These are phyloP conservation scores for Lagerstroemia speciosa DNA, from an alignment of 345 rosid species.

Conservation along the genomic window DNA sequence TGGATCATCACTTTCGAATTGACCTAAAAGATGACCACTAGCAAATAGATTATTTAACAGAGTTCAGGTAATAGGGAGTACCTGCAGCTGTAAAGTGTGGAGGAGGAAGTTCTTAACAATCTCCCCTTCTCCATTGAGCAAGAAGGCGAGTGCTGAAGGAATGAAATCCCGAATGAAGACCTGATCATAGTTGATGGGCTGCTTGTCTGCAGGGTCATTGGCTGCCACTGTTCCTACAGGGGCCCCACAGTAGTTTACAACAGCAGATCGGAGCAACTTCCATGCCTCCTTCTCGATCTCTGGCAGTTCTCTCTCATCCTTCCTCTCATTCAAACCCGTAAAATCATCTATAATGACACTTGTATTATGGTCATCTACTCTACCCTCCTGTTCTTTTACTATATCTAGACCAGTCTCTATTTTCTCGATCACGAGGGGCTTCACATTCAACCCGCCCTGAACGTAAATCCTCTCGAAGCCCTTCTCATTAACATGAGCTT, in stretches of 20 bases:
- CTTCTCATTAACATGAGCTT: constrained; percentile 51
- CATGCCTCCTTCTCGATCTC: constrained; percentile 75
- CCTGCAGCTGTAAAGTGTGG: constrained; percentile 91
- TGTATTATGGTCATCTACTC: constrained; percentile 23
- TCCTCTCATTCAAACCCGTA: constrained; percentile 31
- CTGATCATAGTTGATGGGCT: constrained; percentile 81
- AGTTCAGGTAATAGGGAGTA: constrained; percentile 18
- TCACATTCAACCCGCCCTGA: constrained; percentile 55
- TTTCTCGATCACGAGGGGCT: constrained; percentile 49
- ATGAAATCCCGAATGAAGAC: constrained; percentile 93
- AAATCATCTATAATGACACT: constrained; percentile 27
- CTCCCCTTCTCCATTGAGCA: constrained; percentile 80
- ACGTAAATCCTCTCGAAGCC: constrained; percentile 64
- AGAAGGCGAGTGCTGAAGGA: constrained; percentile 86
- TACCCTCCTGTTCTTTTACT: constrained; percentile 27
- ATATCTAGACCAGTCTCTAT: constrained; percentile 25
- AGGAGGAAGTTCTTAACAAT: constrained; percentile 94
- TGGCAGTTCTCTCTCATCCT: constrained; percentile 40
- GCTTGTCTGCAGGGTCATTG: constrained; percentile 58
- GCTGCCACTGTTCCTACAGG: constrained; percentile 92
- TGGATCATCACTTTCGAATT: neutral
- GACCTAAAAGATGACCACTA: neutral
- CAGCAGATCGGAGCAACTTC: constrained; percentile 64
- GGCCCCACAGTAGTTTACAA: constrained; percentile 66
- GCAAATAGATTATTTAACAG: constrained; percentile 2